Evolutionary conservation across 345 rosid species (phyloP).

Genomic region (Citrus glauca): DNA sequence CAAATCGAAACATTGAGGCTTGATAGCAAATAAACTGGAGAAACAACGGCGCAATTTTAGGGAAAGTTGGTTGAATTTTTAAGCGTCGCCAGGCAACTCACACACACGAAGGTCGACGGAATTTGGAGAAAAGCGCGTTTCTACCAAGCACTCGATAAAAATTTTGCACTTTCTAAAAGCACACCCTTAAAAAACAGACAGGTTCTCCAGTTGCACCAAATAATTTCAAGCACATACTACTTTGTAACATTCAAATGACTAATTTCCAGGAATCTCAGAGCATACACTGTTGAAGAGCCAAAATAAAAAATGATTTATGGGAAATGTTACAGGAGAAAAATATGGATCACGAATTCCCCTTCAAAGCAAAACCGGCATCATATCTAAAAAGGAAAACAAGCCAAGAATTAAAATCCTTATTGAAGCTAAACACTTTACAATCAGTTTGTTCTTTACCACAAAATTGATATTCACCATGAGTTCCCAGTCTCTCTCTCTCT

Average conservation of each 20-base stretch:
- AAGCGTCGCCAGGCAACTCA: too few relatives aligned
- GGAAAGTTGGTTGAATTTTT: too few relatives aligned
- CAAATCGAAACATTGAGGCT: too few relatives aligned
- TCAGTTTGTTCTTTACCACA: slow-evolving; percentile 61
- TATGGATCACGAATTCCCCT: slow-evolving; percentile 26
- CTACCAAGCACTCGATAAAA: background rate
- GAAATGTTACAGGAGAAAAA: slow-evolving; percentile 25
- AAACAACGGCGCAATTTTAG: too few relatives aligned
- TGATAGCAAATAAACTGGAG: too few relatives aligned
- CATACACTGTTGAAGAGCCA: background rate
- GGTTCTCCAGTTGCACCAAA: background rate
- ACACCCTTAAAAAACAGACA: background rate
- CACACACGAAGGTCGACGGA: too few relatives aligned
- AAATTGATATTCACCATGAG: slow-evolving; percentile 56
- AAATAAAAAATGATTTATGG: slow-evolving; percentile 6
- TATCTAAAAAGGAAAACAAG: slow-evolving; percentile 35
- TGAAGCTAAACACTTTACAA: slow-evolving; percentile 69
- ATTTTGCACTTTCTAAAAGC: background rate
- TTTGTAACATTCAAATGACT: background rate
- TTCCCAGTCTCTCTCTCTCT: slow-evolving; percentile 17
- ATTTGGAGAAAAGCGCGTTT: background rate
- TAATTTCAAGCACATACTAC: background rate
- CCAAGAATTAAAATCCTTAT: slow-evolving; percentile 47
- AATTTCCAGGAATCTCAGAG: background rate
- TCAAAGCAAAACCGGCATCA: slow-evolving; percentile 39